Conservation (phyloP, 202 grass and related monocot species). For the Schoenoplectus tabernaemontani region DNA sequence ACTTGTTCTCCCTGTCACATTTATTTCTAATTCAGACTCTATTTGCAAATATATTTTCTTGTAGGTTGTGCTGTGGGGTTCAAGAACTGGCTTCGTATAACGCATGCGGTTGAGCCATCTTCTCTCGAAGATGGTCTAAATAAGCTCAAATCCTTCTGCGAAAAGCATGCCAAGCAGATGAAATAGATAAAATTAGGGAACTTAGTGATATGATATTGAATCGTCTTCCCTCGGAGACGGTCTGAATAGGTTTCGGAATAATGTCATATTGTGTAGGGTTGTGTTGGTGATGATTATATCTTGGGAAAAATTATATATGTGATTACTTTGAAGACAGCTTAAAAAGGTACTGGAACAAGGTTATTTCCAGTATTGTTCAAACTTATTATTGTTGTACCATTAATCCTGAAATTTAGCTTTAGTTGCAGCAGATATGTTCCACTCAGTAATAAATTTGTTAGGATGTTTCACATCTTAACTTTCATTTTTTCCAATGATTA, state of each 20-base stretch:
- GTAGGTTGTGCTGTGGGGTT: conserved; percentile 43
- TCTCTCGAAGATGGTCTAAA: conserved; percentile 61
- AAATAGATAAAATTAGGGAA: not conserved
- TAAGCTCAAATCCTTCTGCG: conserved; percentile 55
- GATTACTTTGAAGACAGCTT: no score
- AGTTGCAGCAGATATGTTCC: not conserved
- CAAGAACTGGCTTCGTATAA: conserved; percentile 69
- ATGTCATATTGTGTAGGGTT: not conserved
- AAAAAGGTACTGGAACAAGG: no score
- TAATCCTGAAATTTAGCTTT: not conserved
- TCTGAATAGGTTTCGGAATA: not conserved
- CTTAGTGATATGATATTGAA: not conserved
- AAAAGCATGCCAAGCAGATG: conserved; percentile 28
- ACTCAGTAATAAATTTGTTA: no score
- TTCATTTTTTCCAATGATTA: not conserved
- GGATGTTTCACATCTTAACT: no score
- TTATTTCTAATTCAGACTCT: not conserved
- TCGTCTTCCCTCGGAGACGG: not conserved
- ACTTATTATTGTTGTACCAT: not conserved
- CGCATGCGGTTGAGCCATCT: conserved; percentile 42
- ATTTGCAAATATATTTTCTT: not conserved
- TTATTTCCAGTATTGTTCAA: no score
- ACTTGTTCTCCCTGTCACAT: no score
- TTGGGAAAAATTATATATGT: no score
- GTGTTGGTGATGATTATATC: no score